Percentiles rank a stretch among this genome's conserved stretches.
Conservation (phyloP, 768 basidiomycete genomes). For the Tubosaeta sp. region DNA sequence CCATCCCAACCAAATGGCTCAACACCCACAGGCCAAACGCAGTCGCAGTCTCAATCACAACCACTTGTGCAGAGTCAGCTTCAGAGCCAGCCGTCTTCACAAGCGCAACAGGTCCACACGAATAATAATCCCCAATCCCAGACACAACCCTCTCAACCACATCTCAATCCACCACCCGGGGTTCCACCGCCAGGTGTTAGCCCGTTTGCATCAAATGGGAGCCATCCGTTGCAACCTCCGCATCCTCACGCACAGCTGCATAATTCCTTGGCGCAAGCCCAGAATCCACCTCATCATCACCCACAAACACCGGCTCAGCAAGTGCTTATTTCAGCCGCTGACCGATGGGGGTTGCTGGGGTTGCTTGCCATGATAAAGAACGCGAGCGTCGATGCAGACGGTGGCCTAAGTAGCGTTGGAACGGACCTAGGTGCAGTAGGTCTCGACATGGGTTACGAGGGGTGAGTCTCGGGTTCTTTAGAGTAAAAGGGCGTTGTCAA, state of each 20-base stretch:
- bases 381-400: conserved; percentile 69
- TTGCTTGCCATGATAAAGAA: conserved; percentile 85
- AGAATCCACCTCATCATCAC: conserved; percentile 41
- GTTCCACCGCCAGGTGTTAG: conserved; percentile 38
- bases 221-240: conserved; percentile 29
- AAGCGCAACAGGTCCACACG: conserved; percentile 26
- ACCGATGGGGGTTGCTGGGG: conserved; percentile 90
- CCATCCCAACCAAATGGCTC: conserved; percentile 28
- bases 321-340: conserved; percentile 86
- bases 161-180: conserved; percentile 50
- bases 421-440: conserved; percentile 92
- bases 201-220: conserved; percentile 35
- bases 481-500: conserved; percentile 16
- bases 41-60: conserved; percentile 24
- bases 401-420: conserved; percentile 77
- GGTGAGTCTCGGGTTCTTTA: conserved; percentile 50
- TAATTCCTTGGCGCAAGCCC: conserved; percentile 25
- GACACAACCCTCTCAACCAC: conserved; percentile 34
- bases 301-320: conserved; percentile 93
- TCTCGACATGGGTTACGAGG: conserved; percentile 78
- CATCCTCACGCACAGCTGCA: conserved; percentile 36
- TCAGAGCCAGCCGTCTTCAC: conserved; percentile 22
- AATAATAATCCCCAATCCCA: conserved; percentile 32
- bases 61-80: conserved; percentile 21
- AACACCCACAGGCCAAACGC: conserved; percentile 18